phyloP scores from a whole-genome alignment of 805 yeast genomes.

The Metschnikowia anglica region DNA sequence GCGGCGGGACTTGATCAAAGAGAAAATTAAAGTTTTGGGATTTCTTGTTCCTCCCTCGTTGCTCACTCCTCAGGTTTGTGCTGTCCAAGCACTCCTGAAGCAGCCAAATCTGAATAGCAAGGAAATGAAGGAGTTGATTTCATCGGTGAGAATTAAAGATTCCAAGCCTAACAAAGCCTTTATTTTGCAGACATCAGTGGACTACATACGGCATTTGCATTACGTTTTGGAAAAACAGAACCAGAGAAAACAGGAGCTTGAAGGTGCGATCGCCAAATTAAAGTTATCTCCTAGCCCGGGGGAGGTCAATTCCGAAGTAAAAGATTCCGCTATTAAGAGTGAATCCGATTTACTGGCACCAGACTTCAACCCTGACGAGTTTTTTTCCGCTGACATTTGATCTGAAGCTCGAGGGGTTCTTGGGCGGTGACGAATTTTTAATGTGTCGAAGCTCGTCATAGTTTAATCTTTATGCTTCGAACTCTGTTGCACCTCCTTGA shows the following conservation, averaged over 20 bases:
- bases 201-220: slow-evolving; percentile 67
- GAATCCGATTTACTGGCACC: slow-evolving; percentile 3
- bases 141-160: slow-evolving; percentile 52
- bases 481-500: no score
- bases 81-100: slow-evolving; percentile 43
- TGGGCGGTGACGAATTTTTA: no score
- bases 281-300: background rate
- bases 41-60: slow-evolving; percentile 75
- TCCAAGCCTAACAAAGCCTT: slow-evolving; percentile 81
- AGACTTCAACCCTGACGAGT: slow-evolving; percentile 12
- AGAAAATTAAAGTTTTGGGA: slow-evolving; percentile 81
- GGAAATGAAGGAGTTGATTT: slow-evolving; percentile 37
- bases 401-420: no score
- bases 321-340: background rate
- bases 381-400: slow-evolving; percentile 7
- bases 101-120: slow-evolving; percentile 28
- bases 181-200: slow-evolving; percentile 74
- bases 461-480: no score
- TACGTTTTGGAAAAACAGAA: slow-evolving; percentile 60
- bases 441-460: no score
- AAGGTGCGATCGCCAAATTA: slow-evolving; percentile 22
- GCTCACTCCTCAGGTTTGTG: slow-evolving; percentile 46
- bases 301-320: background rate
- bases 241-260: slow-evolving; percentile 42
- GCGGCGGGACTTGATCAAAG: slow-evolving; percentile 87